phyloP scores from a whole-genome alignment of 192 early-diverging fungal species.

The Oehlia diaphana region DNA sequence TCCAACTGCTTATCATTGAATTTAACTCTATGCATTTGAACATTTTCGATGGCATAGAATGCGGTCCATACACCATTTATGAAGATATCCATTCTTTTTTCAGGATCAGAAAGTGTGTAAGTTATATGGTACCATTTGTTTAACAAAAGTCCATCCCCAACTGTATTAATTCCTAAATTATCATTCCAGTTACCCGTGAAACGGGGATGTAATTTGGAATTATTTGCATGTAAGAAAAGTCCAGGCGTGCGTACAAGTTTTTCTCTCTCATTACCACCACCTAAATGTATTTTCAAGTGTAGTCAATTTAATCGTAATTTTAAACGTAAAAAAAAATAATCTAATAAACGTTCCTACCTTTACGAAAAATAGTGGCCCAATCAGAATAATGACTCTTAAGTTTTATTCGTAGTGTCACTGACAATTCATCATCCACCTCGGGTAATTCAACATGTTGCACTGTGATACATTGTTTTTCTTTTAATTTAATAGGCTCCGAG shows the following conservation, averaged over 20 bases:
- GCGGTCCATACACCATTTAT: slow-evolving; percentile 7
- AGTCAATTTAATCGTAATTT: neutral
- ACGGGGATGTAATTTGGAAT: neutral
- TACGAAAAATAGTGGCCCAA: slow-evolving; percentile 8
- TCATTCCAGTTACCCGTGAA: neutral
- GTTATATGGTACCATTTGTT: slow-evolving; percentile 26
- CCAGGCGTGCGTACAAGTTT: neutral
- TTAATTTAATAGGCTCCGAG: neutral
- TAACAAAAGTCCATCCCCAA: neutral
- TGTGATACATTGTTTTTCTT: neutral
- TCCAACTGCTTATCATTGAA: slow-evolving; percentile 17
- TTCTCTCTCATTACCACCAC: neutral
- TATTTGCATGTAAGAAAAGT: neutral
- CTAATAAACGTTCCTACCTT: neutral
- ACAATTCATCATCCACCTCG: neutral
- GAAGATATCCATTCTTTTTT: slow-evolving; percentile 25
- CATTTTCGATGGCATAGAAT: neutral
- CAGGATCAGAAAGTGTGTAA: slow-evolving; percentile 17
- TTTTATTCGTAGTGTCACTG: slow-evolving; percentile 3
- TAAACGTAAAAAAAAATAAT: neutral
- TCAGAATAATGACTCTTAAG: neutral
- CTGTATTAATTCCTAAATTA: neutral
- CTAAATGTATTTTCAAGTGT: neutral
- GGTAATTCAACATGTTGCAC: slow-evolving; percentile 1
- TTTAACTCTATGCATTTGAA: neutral